Conservation (phyloP, 768 basidiomycete genomes). For the Suillus tomentosus region DNA sequence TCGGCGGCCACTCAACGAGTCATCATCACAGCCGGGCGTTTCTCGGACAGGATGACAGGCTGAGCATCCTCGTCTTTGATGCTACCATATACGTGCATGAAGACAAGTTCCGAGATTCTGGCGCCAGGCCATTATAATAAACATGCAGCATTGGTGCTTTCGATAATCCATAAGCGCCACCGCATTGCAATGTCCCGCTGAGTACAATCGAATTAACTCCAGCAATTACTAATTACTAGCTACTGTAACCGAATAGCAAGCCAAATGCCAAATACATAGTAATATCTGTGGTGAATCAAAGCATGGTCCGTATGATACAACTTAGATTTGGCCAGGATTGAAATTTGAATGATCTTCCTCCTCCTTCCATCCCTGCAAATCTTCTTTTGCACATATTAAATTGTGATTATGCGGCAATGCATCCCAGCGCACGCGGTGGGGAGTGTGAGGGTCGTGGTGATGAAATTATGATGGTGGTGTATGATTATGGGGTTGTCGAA, state of each 20-base stretch:
- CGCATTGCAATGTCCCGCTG: neutral
- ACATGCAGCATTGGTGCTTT: neutral
- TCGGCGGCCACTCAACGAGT: neutral
- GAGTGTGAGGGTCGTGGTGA: neutral
- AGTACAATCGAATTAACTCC: neutral
- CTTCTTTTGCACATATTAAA: constrained; percentile 6
- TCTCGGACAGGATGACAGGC: neutral
- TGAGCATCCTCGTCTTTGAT: neutral
- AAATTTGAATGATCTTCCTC: constrained; percentile 2
- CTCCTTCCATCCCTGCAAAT: neutral
- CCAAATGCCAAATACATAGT: constrained; percentile 7
- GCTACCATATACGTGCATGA: neutral
- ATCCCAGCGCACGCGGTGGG: neutral
- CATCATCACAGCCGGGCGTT: neutral
- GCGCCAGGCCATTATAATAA: too few relatives aligned
- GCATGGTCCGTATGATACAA: constrained; percentile 1
- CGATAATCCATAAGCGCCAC: neutral
- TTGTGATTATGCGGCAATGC: neutral
- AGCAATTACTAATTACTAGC: neutral
- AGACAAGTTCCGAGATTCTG: neutral
- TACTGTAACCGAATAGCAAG: constrained; percentile 4
- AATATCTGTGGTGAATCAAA: constrained; percentile 7
- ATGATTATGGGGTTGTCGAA: constrained; percentile 1
- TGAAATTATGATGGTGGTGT: neutral
- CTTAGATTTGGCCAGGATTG: neutral